A percentile compares a stretch with the other conserved stretches of the same genome.
Conservation (phyloP, 306 rosid species). For the Corylus americana region DNA sequence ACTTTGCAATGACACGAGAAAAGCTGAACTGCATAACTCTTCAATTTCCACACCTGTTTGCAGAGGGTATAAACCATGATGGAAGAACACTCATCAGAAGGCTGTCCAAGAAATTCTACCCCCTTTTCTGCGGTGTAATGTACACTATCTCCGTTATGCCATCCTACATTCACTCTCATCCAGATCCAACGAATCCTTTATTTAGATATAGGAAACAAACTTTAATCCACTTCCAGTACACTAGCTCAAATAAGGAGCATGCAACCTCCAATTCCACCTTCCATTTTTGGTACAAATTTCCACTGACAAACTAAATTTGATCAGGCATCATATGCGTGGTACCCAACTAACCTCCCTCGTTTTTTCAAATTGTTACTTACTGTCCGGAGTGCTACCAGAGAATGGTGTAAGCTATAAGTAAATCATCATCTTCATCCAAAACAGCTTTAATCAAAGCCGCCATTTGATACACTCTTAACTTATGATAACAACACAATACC, state of each 20-base stretch:
- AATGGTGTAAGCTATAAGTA: slow-evolving; percentile 5
- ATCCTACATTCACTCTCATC: slow-evolving; percentile 21
- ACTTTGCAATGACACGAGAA: slow-evolving; percentile 26
- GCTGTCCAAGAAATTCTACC: slow-evolving; percentile 17
- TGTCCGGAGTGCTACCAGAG: slow-evolving; percentile 14
- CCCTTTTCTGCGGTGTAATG: slow-evolving; percentile 22
- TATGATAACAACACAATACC: slow-evolving; percentile 6
- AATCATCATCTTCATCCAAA: slow-evolving; percentile 24
- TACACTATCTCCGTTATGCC: slow-evolving; percentile 20
- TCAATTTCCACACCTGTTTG: background rate
- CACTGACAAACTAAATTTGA: background rate
- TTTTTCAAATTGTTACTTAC: background rate
- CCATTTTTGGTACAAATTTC: background rate
- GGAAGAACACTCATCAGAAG: slow-evolving; percentile 10
- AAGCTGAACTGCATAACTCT: slow-evolving; percentile 6
- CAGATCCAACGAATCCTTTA: slow-evolving; percentile 8
- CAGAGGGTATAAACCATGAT: slow-evolving; percentile 15
- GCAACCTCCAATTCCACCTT: slow-evolving; percentile 19
- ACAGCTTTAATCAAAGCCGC: background rate
- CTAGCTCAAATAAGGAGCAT: slow-evolving; percentile 16
- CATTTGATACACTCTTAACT: slow-evolving; percentile 19
- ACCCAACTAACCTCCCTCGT: background rate
- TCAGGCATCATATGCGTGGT: background rate
- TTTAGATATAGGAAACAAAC: slow-evolving; percentile 4
- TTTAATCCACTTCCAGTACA: slow-evolving; percentile 22